Conservation (phyloP, 2,329 filamentous ascomycete genomes). For the Aphanoascus verrucosus region DNA sequence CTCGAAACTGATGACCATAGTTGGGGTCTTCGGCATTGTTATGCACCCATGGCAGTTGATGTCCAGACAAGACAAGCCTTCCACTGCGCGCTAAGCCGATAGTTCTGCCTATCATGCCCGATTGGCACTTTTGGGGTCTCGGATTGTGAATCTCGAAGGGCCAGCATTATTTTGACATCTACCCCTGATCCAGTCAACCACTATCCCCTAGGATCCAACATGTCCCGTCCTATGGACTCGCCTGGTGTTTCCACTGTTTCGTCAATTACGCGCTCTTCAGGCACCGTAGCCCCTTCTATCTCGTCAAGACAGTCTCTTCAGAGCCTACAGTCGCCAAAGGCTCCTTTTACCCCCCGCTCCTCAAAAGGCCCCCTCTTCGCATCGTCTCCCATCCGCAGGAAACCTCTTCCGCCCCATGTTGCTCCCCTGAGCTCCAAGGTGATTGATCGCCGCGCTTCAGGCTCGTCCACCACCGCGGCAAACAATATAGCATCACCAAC, state of each 20-base stretch:
- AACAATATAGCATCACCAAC: constrained; percentile 16
- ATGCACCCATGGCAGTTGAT: background rate
- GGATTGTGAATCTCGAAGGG: background rate
- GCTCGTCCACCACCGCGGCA: background rate
- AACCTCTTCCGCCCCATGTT: constrained; percentile 44
- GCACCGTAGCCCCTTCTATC: background rate
- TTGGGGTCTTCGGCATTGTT: background rate
- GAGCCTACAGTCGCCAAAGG: background rate
- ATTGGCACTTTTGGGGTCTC: background rate
- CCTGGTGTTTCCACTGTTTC: background rate
- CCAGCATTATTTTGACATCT: constrained; percentile 1
- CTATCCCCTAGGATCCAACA: constrained; percentile 1
- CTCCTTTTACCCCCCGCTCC: background rate
- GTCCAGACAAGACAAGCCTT: constrained; percentile 5
- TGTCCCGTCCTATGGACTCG: constrained; percentile 6
- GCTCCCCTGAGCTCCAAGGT: constrained; percentile 35
- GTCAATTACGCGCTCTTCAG: background rate
- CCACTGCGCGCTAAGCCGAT: constrained; percentile 7
- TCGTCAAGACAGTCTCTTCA: background rate
- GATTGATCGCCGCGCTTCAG: background rate
- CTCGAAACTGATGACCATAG: no score
- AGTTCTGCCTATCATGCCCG: constrained; percentile 11
- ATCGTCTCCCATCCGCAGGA: constrained; percentile 40
- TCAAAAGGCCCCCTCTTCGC: constrained; percentile 15
- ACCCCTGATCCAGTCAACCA: constrained; percentile 8